Conservation (phyloP, 179 eudicot species). For the Drosera spatulata region DNA sequence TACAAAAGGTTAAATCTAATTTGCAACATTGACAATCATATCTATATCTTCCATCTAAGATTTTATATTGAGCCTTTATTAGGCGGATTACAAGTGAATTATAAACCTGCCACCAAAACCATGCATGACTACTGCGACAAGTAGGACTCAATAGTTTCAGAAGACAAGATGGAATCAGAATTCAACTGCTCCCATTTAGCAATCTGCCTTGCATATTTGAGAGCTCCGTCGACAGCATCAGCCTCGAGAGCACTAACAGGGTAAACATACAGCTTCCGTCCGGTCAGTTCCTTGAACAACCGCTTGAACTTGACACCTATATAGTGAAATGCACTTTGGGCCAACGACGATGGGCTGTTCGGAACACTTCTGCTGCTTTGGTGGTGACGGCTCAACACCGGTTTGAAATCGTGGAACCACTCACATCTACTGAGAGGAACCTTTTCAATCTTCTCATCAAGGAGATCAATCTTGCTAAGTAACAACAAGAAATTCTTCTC, state of each 20-base stretch:
- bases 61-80: too few species aligned
- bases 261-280: constrained; percentile 48
- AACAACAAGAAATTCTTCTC: constrained; percentile 38
- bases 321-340: constrained; percentile 48
- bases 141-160: constrained; percentile 24
- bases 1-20: too few species aligned
- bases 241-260: constrained; percentile 38
- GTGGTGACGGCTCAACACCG: constrained; percentile 32
- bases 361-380: constrained; percentile 6
- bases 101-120: too few species aligned
- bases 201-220: constrained; percentile 51
- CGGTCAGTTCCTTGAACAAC: constrained; percentile 35
- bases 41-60: too few species aligned
- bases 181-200: constrained; percentile 60
- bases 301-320: constrained; percentile 45
- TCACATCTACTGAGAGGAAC: constrained; percentile 38
- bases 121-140: constrained; percentile 2
- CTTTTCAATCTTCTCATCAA: constrained; percentile 47
- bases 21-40: too few species aligned
- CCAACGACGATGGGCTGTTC: constrained; percentile 20
- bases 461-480: constrained; percentile 48
- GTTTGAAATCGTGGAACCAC: constrained; percentile 59
- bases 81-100: too few species aligned
- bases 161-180: constrained; percentile 13
- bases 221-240: constrained; percentile 38